Conservation (phyloP, 768 basidiomycete genomes). For the Boletus pseudo-olivaceus region DNA sequence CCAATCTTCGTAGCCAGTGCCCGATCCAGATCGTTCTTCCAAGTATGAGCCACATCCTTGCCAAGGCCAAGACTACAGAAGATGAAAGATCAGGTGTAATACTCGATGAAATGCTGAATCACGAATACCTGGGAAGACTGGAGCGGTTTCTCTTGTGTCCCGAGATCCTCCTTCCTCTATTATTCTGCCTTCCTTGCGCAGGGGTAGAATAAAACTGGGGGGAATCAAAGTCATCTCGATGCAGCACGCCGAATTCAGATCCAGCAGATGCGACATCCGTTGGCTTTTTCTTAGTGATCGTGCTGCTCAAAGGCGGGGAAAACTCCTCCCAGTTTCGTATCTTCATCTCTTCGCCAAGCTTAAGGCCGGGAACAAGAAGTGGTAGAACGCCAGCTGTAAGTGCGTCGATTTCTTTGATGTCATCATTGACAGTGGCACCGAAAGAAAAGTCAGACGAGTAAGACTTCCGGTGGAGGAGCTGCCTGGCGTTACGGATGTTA, state of each 20-base stretch:
- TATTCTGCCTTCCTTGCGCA: conserved; percentile 34
- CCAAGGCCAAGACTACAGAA: conserved; percentile 56
- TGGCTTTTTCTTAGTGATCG: conserved; percentile 39
- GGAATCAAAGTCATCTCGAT: conserved; percentile 46
- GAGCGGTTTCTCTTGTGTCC: conserved; percentile 59
- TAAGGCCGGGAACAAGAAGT: conserved; percentile 63
- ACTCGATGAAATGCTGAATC: background rate
- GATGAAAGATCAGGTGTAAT: background rate
- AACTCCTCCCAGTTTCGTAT: conserved; percentile 45
- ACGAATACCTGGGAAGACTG: conserved; percentile 55
- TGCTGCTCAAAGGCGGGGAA: conserved; percentile 34
- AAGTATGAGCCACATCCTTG: conserved; percentile 54
- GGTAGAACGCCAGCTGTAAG: conserved; percentile 68
- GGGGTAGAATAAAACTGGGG: conserved; percentile 63
- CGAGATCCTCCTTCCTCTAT: conserved; percentile 42
- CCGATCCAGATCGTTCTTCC: conserved; percentile 52
- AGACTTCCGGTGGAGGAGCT: conserved; percentile 56
- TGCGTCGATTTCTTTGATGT: conserved; percentile 65
- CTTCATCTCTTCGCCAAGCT: conserved; percentile 52
- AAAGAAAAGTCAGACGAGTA: conserved; percentile 65
- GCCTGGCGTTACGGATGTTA: conserved; percentile 52
- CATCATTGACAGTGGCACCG: conserved; percentile 45
- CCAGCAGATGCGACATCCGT: conserved; percentile 4
- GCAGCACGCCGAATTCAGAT: conserved; percentile 29
- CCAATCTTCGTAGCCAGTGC: conserved; percentile 44